These are phyloP conservation scores for Podospora conica DNA, from an alignment of 495 filamentous ascomycete species.

Conservation along the genomic window DNA sequence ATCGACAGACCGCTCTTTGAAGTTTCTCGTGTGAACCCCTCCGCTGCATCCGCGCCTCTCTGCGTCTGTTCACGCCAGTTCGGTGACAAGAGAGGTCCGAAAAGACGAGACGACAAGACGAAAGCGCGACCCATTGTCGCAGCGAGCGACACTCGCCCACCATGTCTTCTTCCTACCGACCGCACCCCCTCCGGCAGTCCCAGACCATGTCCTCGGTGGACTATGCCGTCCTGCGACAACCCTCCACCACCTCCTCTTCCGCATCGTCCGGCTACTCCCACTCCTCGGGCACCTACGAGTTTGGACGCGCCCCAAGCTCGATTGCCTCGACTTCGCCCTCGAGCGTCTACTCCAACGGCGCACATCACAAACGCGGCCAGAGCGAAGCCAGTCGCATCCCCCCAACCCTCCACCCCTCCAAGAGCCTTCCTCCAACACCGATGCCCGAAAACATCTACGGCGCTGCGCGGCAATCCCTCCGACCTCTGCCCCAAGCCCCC, in stretches of 20 bases:
- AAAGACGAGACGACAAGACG: too few relatives aligned
- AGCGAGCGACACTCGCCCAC: conserved; percentile 24
- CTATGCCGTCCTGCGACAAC: conserved; percentile 59
- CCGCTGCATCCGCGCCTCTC: conserved; percentile 10
- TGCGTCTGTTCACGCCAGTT: neutral
- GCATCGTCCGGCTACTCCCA: conserved; percentile 70
- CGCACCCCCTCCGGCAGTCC: conserved; percentile 55
- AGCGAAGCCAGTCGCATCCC: conserved; percentile 58
- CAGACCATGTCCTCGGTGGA: conserved; percentile 63
- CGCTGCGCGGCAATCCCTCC: conserved; percentile 66
- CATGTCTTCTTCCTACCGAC: conserved; percentile 43
- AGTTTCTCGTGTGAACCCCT: neutral
- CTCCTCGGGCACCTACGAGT: conserved; percentile 56
- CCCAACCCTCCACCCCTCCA: conserved; percentile 31
- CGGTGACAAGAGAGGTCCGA: too few relatives aligned
- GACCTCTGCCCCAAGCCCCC: conserved; percentile 68
- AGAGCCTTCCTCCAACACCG: conserved; percentile 39
- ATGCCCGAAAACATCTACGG: conserved; percentile 56
- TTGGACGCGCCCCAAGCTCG: conserved; percentile 64
- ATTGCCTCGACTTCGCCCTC: conserved; percentile 65
- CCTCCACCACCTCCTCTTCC: conserved; percentile 69
- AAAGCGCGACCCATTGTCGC: too few relatives aligned
- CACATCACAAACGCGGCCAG: conserved; percentile 75
- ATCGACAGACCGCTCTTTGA: neutral
- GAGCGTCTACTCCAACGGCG: conserved; percentile 48